Conservation (phyloP, 1,284 basidiomycete species). For the Malassezia restricta region DNA sequence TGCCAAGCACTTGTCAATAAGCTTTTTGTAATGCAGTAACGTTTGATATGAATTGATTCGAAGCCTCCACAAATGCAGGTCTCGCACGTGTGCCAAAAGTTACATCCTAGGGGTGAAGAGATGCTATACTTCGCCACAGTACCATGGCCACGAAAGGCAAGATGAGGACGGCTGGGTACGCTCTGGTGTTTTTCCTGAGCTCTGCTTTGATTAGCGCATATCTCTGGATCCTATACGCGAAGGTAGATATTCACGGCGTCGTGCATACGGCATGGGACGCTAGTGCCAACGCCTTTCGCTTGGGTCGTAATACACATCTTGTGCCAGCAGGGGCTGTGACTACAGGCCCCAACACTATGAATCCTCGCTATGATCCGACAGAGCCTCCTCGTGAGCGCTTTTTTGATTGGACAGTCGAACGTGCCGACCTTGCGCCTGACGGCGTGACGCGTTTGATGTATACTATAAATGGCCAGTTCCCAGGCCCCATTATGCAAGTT, state of each 20-base stretch:
- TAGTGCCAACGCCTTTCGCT: neutral
- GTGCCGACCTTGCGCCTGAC: conserved; percentile 22
- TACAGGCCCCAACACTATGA: neutral
- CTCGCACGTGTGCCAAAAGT: neutral
- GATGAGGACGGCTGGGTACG: neutral
- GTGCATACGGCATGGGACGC: neutral
- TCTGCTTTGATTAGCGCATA: neutral
- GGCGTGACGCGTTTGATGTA: conserved; percentile 30
- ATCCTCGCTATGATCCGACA: neutral
- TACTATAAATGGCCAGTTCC: conserved; percentile 31
- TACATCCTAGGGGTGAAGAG: too few relatives aligned
- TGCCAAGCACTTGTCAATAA: conserved; percentile 1
- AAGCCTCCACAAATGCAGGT: neutral
- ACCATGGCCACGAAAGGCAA: neutral
- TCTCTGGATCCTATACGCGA: neutral
- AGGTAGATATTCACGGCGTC: neutral
- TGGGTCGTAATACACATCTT: neutral
- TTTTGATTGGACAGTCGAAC: conserved; percentile 26
- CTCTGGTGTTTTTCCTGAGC: neutral
- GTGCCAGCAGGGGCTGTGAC: neutral
- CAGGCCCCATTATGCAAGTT: conserved; percentile 33
- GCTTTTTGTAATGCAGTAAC: neutral
- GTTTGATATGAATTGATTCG: neutral
- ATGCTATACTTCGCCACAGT: neutral
- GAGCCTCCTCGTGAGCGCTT: conserved; percentile 18